Evolutionary conservation across 2,329 filamentous ascomycete genomes (phyloP), one percentile per base, ranked within the genome.

Genomic region (Ascosphaera acerosa): DNA sequence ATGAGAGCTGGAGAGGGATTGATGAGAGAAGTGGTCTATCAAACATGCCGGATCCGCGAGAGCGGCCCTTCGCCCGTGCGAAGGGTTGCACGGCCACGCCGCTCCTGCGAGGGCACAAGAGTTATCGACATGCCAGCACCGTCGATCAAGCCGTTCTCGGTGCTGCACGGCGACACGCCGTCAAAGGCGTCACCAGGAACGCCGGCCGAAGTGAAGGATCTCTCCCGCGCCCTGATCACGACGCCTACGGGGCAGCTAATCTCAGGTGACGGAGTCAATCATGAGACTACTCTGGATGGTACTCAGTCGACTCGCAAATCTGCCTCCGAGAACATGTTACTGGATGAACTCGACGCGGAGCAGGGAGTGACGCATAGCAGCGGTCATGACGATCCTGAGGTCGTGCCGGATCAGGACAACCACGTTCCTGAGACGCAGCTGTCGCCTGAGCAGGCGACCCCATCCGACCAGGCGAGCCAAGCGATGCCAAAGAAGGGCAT

Each of bases 11-110:
- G 26, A 7, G 26, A 28, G 5, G 6, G 6, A 7, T 28, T 15
- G n/a, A 28, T 15, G n/a, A 28, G 26, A 15, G 26, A 28, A 28
- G 26, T 12, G 16, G 16, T 6, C 5, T 28, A 28, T 28, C 26
- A 28, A 28, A 28, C 26, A 28, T 28, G 26, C 12, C 26, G n/a
- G 5, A 28, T 28, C n/a, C 26, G n/a, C 7, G 26, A 28, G 12
- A 28, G 26, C 12, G 26, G 20, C 7, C 20, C 20, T 9, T 23
- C 26, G 6, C 16, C 26, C 6, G 6, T 14, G 26, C 14, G 16
- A 14, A 28, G 16, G n/a, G 26, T 28, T 12, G n/a, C 6, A 28
- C 26, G 26, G 6, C 26, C 26, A 6, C 26, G 26, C 14, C 26
- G 26, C n/a, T 6, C 16, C 26, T 7, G 14, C 16, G 26, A 28